These are phyloP conservation scores for Fomitopsis serialis DNA, from an alignment of 768 basidiomycete genomes.

Conservation along the genomic window DNA sequence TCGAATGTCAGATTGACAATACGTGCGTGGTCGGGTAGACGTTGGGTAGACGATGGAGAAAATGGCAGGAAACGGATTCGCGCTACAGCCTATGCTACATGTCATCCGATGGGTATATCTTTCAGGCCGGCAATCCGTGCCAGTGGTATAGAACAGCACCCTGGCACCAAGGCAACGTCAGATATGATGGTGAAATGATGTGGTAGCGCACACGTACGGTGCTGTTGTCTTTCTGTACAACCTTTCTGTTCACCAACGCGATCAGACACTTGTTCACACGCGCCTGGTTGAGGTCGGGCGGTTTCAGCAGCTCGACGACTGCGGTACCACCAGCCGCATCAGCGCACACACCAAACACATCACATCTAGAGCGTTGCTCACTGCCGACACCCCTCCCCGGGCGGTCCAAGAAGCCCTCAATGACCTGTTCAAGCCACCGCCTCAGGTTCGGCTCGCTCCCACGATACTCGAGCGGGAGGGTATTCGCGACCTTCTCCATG, in stretches of 20 bases:
- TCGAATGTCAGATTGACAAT: too few relatives aligned
- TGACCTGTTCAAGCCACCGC: slow-evolving; percentile 73
- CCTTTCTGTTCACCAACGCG: slow-evolving; percentile 81
- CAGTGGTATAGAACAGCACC: slow-evolving; percentile 67
- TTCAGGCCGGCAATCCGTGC: slow-evolving; percentile 44
- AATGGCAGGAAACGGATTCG: background rate
- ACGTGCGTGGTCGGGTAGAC: too few relatives aligned
- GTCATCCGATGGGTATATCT: too few relatives aligned
- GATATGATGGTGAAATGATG: background rate
- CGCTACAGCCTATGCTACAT: background rate
- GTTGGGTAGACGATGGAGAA: background rate
- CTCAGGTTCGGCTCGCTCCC: slow-evolving; percentile 83
- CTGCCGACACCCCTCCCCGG: slow-evolving; percentile 56
- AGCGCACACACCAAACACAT: background rate
- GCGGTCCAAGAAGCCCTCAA: slow-evolving; percentile 69
- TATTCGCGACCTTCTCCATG: slow-evolving; percentile 67
- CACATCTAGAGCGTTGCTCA: slow-evolving; percentile 26
- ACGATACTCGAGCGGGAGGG: slow-evolving; percentile 84
- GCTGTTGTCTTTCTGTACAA: slow-evolving; percentile 68
- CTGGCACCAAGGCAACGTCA: slow-evolving; percentile 26
- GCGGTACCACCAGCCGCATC: background rate
- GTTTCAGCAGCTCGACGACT: slow-evolving; percentile 76
- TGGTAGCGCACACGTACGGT: slow-evolving; percentile 27
- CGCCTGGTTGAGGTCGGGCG: slow-evolving; percentile 83
- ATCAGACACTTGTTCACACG: slow-evolving; percentile 93